phyloP scores from a whole-genome alignment of 768 basidiomycete species.

The Plicaturopsis crispa region DNA sequence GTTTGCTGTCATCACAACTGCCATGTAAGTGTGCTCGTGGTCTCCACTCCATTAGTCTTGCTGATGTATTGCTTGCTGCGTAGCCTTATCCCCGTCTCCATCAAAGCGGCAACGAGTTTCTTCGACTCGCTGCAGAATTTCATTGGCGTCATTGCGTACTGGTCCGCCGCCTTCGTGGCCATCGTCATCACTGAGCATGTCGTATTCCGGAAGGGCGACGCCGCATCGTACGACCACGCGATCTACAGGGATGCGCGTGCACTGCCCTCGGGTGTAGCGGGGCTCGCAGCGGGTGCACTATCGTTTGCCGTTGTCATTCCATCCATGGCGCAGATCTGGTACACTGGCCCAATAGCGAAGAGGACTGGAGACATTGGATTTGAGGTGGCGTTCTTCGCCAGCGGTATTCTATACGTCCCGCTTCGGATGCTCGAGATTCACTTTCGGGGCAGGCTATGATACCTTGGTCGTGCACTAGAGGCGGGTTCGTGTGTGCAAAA shows the following conservation, averaged over 20 bases:
- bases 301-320: conserved; percentile 54
- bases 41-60: too few relatives aligned
- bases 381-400: conserved; percentile 45
- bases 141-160: conserved; percentile 64
- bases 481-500: too few relatives aligned
- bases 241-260: conserved; percentile 45
- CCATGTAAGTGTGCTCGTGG: conserved; percentile 63
- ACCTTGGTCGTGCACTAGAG: too few relatives aligned
- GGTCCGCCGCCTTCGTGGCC: conserved; percentile 47
- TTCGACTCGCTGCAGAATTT: conserved; percentile 57
- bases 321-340: conserved; percentile 69
- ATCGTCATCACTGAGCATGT: conserved; percentile 63
- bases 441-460: too few relatives aligned
- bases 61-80: too few relatives aligned
- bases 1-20: conserved; percentile 58
- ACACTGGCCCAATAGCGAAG: conserved; percentile 59
- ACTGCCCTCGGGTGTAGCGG: conserved; percentile 60
- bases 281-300: conserved; percentile 40
- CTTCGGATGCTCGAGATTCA: conserved; percentile 44
- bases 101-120: conserved; percentile 63
- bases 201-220: conserved; percentile 47
- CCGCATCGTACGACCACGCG: conserved; percentile 37
- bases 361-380: conserved; percentile 68
- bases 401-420: conserved; percentile 42
- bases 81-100: conserved; percentile 64